phyloP scores from a whole-genome alignment of 768 basidiomycete genomes.

The Tylopilus vinaceipallidus region DNA sequence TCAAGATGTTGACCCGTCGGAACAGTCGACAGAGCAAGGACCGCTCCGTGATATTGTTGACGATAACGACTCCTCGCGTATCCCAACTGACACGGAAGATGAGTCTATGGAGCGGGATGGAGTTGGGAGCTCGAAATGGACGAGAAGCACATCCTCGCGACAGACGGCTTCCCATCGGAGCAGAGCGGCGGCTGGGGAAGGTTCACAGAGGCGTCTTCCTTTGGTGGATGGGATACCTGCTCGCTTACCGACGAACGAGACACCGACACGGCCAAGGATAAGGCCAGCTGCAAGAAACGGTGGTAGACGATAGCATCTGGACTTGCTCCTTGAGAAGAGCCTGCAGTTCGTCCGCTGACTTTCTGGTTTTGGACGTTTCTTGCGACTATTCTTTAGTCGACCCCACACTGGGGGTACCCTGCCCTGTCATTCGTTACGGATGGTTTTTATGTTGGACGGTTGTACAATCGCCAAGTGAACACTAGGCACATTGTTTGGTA shows the following conservation, averaged over 20 bases:
- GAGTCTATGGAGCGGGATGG: constrained; percentile 34
- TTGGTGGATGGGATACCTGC: constrained; percentile 33
- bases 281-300: constrained; percentile 37
- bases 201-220: constrained; percentile 28
- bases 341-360: background rate
- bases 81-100: constrained; percentile 30
- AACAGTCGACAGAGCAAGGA: constrained; percentile 28
- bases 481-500: constrained; percentile 3
- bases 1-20: constrained; percentile 37
- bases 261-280: constrained; percentile 60
- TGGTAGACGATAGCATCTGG: constrained; percentile 43
- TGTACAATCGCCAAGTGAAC: too few relatives aligned
- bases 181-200: constrained; percentile 19
- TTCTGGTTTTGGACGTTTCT: constrained; percentile 11
- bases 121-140: constrained; percentile 30
- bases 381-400: constrained; percentile 10
- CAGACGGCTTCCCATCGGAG: constrained; percentile 14
- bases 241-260: constrained; percentile 46
- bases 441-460: constrained; percentile 8
- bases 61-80: constrained; percentile 26
- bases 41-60: constrained; percentile 27
- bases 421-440: constrained; percentile 14
- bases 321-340: background rate
- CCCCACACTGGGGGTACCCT: background rate
- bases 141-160: constrained; percentile 23